A percentile compares a stretch with the other conserved stretches of the same genome.
Conservation (phyloP, 495 filamentous ascomycete genomes). For the Chaetomium cochliodes region DNA sequence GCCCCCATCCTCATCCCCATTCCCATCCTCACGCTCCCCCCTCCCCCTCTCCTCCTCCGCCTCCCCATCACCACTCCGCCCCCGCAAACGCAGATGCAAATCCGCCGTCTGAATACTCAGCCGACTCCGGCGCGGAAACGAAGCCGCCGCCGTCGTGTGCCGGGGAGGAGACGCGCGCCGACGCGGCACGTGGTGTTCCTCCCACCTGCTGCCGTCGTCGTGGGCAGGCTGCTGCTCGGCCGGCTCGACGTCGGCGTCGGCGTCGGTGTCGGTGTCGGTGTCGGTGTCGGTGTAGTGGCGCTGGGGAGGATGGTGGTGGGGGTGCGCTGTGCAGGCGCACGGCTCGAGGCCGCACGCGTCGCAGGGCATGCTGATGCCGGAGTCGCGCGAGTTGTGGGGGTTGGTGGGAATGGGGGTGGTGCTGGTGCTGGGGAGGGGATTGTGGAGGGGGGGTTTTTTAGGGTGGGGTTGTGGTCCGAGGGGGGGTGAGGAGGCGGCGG, state of each 20-base stretch:
- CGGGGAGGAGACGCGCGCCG: no score
- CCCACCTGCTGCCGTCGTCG: not conserved
- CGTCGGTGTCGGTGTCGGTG: not conserved
- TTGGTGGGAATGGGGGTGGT: not conserved
- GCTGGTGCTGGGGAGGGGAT: no score
- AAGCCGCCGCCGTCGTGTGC: no score
- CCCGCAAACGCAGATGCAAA: not conserved
- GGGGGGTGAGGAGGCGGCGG: not conserved
- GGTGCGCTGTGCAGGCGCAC: constrained; percentile 19
- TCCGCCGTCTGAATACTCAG: constrained; percentile 22
- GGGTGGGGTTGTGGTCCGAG: not conserved
- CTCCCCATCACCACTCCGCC: not conserved
- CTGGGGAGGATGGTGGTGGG: not conserved
- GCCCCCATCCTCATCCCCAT: not conserved
- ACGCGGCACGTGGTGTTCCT: no score
- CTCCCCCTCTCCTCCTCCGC: no score
- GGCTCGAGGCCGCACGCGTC: constrained; percentile 19
- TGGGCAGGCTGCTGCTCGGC: not conserved
- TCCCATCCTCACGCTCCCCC: not conserved
- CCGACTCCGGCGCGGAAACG: not conserved
- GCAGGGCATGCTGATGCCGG: constrained; percentile 28
- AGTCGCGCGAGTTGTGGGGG: constrained; percentile 27
- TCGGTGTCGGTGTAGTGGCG: not conserved
- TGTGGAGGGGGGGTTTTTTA: not conserved
- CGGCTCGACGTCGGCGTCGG: not conserved